Evolutionary conservation across 2,329 filamentous ascomycete genomes (phyloP).

Genomic region (Monosporascus sp.): DNA sequence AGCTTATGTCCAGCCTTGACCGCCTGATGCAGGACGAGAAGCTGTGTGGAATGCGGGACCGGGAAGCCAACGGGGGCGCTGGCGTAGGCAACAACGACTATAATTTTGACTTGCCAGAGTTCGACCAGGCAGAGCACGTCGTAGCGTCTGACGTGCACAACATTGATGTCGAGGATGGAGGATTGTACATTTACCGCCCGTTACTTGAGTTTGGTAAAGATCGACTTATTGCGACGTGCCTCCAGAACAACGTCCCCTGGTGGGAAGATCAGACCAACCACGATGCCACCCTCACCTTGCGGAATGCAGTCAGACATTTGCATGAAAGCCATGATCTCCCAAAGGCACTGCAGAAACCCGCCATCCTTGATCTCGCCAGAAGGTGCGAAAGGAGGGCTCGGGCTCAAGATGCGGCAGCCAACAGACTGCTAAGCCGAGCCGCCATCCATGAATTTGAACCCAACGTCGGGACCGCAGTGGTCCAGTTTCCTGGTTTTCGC

Average conservation of each 20-base stretch:
- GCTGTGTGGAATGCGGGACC: background rate
- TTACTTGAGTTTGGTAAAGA: slow-evolving; percentile 67
- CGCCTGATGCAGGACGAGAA: slow-evolving; percentile 12
- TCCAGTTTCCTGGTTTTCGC: slow-evolving; percentile 37
- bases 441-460: slow-evolving; percentile 43
- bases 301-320: slow-evolving; percentile 76
- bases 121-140: slow-evolving; percentile 6
- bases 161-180: slow-evolving; percentile 54
- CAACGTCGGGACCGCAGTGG: slow-evolving; percentile 42
- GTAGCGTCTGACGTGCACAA: slow-evolving; percentile 7
- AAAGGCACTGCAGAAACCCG: slow-evolving; percentile 58
- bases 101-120: slow-evolving; percentile 15
- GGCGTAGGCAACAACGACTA: slow-evolving; percentile 9
- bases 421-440: slow-evolving; percentile 45
- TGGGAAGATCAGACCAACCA: slow-evolving; percentile 82
- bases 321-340: slow-evolving; percentile 58
- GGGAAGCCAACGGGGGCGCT: slow-evolving; percentile 1
- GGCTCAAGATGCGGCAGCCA: slow-evolving; percentile 46
- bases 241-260: slow-evolving; percentile 63
- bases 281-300: slow-evolving; percentile 67
- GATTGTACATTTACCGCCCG: slow-evolving; percentile 63
- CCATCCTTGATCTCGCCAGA: slow-evolving; percentile 57
- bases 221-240: slow-evolving; percentile 69
- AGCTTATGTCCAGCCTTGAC: slow-evolving; percentile 19
- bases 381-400: slow-evolving; percentile 41